Conservation (phyloP, 495 filamentous ascomycete species). For the Daldinia grandis region DNA sequence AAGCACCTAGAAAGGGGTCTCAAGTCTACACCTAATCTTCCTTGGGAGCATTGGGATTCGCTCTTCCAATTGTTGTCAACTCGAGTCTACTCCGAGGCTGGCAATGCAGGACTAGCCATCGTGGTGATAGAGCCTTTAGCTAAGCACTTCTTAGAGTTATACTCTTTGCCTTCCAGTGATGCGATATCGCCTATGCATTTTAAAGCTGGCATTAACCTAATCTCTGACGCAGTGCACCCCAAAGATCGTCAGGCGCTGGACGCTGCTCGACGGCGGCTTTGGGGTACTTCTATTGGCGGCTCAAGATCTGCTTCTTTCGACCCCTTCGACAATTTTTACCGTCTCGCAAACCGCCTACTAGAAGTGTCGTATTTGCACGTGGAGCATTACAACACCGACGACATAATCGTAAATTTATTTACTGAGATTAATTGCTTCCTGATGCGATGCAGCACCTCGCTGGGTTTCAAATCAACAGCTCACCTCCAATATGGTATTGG, state of each 20-base stretch:
- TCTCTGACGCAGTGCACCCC: slow-evolving; percentile 55
- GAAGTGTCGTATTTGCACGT: slow-evolving; percentile 53
- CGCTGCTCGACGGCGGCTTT: slow-evolving; percentile 64
- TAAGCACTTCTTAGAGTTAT: slow-evolving; percentile 52
- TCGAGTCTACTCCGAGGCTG: slow-evolving; percentile 70
- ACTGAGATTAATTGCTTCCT: slow-evolving; percentile 50
- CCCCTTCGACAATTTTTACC: slow-evolving; percentile 69
- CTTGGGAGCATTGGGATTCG: slow-evolving; percentile 64
- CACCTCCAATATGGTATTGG: slow-evolving; percentile 67
- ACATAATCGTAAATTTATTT: slow-evolving; percentile 41
- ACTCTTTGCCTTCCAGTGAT: neutral
- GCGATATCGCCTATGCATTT: slow-evolving; percentile 38
- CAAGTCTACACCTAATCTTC: slow-evolving; percentile 54
- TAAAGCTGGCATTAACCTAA: slow-evolving; percentile 45
- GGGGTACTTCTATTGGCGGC: slow-evolving; percentile 60
- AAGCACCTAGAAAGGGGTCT: slow-evolving; percentile 72
- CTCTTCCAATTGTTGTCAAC: slow-evolving; percentile 66
- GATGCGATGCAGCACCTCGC: slow-evolving; percentile 48
- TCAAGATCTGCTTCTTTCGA: slow-evolving; percentile 60
- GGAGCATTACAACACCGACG: slow-evolving; percentile 35
- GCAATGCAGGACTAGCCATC: slow-evolving; percentile 67
- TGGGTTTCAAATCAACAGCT: slow-evolving; percentile 53
- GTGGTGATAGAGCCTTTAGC: slow-evolving; percentile 77
- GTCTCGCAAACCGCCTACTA: slow-evolving; percentile 57
- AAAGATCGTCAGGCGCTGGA: slow-evolving; percentile 66